A percentile compares a stretch with the other conserved stretches of the same genome.
Conservation (phyloP, 257 asterid genomes). For the Scutellaria galericulata region DNA sequence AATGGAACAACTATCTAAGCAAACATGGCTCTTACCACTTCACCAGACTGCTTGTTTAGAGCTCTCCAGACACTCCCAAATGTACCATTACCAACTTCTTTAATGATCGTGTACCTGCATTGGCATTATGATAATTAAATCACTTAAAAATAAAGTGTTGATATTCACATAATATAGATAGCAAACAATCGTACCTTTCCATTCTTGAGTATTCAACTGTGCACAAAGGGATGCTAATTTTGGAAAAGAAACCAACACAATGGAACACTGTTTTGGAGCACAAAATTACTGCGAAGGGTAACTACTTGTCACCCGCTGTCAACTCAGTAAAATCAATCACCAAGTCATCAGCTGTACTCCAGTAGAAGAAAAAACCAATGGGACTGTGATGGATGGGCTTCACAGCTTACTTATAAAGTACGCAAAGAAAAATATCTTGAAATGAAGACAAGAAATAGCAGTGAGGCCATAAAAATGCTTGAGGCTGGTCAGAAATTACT, state of each 20-base stretch:
- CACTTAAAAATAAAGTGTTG: neutral
- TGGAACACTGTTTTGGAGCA: slow-evolving; percentile 28
- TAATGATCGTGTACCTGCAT: slow-evolving; percentile 74
- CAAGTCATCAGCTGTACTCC: slow-evolving; percentile 44
- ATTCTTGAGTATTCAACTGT: slow-evolving; percentile 52
- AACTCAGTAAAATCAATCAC: slow-evolving; percentile 60
- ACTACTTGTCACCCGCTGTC: slow-evolving; percentile 47
- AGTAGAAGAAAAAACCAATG: slow-evolving; percentile 42
- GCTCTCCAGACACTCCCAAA: slow-evolving; percentile 97
- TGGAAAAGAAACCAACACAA: slow-evolving; percentile 20
- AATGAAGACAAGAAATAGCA: slow-evolving; percentile 32
- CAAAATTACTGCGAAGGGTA: slow-evolving; percentile 38
- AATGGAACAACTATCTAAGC: neutral
- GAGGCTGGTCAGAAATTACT: slow-evolving; percentile 39
- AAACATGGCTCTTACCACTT: slow-evolving; percentile 67
- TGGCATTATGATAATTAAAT: slow-evolving; percentile 11
- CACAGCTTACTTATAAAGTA: slow-evolving; percentile 53
- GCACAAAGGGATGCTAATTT: slow-evolving; percentile 36
- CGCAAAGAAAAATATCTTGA: slow-evolving; percentile 30
- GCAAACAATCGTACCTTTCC: slow-evolving; percentile 70
- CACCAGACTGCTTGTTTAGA: slow-evolving; percentile 78
- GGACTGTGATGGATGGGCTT: slow-evolving; percentile 47
- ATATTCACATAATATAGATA: slow-evolving; percentile 12
- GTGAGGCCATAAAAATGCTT: slow-evolving; percentile 37
- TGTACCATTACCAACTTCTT: slow-evolving; percentile 95